A percentile compares a stretch with the other conserved stretches of the same genome.
These are phyloP conservation scores for Didymosphaeria variabile DNA, from an alignment of 2,329 filamentous ascomycete species.

Conservation along the genomic window DNA sequence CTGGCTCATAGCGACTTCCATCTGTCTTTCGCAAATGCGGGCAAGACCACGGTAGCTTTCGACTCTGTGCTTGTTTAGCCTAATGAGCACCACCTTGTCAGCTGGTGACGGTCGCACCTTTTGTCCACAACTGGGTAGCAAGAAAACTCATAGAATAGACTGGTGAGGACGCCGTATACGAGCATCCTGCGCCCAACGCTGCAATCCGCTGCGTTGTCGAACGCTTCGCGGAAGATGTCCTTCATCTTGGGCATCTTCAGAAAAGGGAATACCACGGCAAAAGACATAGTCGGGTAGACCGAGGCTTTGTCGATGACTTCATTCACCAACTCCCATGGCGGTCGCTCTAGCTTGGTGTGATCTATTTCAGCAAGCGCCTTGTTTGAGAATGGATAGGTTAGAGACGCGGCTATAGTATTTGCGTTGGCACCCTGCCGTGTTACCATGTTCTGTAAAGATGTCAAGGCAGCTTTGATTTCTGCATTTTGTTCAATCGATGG, in stretches of 20 bases:
- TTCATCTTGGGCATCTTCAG: slow-evolving; percentile 38
- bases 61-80: slow-evolving; percentile 15
- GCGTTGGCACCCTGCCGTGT: slow-evolving; percentile 33
- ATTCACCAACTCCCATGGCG: slow-evolving; percentile 41
- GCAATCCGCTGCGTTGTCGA: slow-evolving; percentile 29
- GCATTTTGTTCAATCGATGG: slow-evolving; percentile 46
- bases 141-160: slow-evolving; percentile 40
- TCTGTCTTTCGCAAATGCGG: slow-evolving; percentile 53
- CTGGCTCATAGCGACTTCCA: slow-evolving; percentile 51
- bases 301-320: slow-evolving; percentile 36
- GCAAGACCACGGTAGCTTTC: slow-evolving; percentile 35
- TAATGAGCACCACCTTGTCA: neutral
- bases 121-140: slow-evolving; percentile 24
- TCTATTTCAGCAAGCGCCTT: slow-evolving; percentile 36
- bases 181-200: slow-evolving; percentile 36
- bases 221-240: slow-evolving; percentile 38
- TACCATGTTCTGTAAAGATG: slow-evolving; percentile 45
- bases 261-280: slow-evolving; percentile 44
- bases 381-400: slow-evolving; percentile 30
- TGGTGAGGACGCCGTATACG: slow-evolving; percentile 41
- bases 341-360: slow-evolving; percentile 38
- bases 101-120: slow-evolving; percentile 22
- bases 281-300: slow-evolving; percentile 45
- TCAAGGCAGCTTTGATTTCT: slow-evolving; percentile 44
- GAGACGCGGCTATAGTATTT: slow-evolving; percentile 22